A percentile compares a stretch with the other conserved stretches of the same genome.
These are phyloP conservation scores for Citrullus colocynthis DNA, from an alignment of 306 rosid genomes.

Conservation along the genomic window DNA sequence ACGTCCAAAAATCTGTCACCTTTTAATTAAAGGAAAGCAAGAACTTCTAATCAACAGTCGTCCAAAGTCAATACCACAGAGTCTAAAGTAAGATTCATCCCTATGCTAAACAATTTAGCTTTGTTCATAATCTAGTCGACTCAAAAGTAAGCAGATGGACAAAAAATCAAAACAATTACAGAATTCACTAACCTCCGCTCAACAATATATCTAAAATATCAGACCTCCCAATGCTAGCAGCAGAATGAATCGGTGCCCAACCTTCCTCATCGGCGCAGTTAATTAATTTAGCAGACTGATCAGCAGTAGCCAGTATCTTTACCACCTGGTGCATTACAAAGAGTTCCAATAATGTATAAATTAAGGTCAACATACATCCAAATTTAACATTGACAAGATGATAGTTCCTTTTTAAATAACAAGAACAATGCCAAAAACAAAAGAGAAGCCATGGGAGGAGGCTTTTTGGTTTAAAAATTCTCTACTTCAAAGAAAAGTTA, in stretches of 20 bases:
- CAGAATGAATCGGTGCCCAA: conserved; percentile 94
- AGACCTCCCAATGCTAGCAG: conserved; percentile 59
- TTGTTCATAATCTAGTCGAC: neutral
- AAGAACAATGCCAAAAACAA: neutral
- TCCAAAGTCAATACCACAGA: neutral
- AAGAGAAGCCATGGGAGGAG: neutral
- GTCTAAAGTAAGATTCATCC: neutral
- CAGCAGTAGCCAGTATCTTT: conserved; percentile 36
- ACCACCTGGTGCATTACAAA: conserved; percentile 36
- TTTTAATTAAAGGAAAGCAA: no score
- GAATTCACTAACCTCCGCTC: conserved; percentile 28
- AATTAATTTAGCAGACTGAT: conserved; percentile 31
- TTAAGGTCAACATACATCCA: neutral
- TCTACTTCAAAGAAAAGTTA: neutral
- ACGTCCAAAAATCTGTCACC: no score
- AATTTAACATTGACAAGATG: neutral
- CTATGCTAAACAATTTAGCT: neutral
- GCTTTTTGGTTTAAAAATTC: neutral
- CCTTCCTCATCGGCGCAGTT: conserved; percentile 83
- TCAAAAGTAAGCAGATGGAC: neutral
- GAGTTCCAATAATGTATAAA: neutral
- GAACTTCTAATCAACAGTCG: neutral
- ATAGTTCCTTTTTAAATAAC: neutral
- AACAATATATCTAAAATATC: conserved; percentile 47
- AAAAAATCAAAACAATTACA: neutral